Percentiles rank a stretch among this genome's conserved stretches.
Conservation (phyloP, 2,329 filamentous ascomycete genomes). For the Nemania sp. region DNA sequence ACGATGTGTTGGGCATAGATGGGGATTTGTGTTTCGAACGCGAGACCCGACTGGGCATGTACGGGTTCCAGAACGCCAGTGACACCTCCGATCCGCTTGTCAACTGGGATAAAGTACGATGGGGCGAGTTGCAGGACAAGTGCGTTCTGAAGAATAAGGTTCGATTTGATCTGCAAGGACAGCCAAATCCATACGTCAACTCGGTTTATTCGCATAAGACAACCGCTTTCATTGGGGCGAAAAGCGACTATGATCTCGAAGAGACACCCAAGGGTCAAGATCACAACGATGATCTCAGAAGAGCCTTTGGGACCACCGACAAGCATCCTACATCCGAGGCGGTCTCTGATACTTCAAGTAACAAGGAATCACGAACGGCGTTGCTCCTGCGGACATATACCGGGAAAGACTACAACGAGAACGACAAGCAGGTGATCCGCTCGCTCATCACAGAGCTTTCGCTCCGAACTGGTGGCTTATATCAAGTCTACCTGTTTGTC, state of each 20-base stretch:
- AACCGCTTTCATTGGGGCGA: conserved; percentile 21
- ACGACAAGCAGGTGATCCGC: conserved; percentile 79
- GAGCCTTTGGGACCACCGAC: not conserved
- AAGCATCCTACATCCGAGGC: conserved; percentile 12
- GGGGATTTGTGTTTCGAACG: conserved; percentile 69
- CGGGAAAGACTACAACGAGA: conserved; percentile 75
- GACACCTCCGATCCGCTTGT: conserved; percentile 52
- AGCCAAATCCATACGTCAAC: conserved; percentile 50
- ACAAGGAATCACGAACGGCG: conserved; percentile 64
- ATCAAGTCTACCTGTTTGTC: conserved; percentile 78
- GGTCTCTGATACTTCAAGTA: conserved; percentile 18
- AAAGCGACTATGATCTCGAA: conserved; percentile 25
- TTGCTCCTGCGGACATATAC: conserved; percentile 77
- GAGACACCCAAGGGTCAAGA: conserved; percentile 18
- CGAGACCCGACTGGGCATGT: conserved; percentile 70
- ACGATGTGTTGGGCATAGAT: conserved; percentile 63
- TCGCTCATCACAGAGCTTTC: conserved; percentile 78
- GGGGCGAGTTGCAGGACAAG: conserved; percentile 70
- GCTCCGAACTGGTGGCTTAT: conserved; percentile 77
- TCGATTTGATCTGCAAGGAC: conserved; percentile 58
- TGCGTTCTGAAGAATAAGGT: conserved; percentile 69
- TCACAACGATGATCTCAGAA: conserved; percentile 26
- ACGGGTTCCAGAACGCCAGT: conserved; percentile 58
- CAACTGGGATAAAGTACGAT: conserved; percentile 68
- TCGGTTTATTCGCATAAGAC: conserved; percentile 44